phyloP scores from a whole-genome alignment of 2,329 filamentous ascomycete genomes.

The Stemphylium beticola region DNA sequence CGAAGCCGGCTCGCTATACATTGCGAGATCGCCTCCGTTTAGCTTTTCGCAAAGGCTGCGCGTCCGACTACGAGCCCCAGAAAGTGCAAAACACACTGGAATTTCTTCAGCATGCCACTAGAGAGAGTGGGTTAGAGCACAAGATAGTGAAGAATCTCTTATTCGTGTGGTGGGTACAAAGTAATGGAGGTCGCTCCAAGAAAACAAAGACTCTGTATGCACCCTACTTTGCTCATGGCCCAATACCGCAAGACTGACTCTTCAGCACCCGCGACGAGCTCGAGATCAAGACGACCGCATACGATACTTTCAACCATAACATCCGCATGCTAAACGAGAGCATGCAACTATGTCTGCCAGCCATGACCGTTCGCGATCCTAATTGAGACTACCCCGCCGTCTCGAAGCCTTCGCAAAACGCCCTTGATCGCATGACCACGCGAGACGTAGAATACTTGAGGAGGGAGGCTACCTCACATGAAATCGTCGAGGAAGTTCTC shows the following conservation, averaged over 20 bases:
- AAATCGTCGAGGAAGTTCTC: constrained; percentile 89
- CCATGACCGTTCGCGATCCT: constrained; percentile 40
- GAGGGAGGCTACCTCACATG: constrained; percentile 30
- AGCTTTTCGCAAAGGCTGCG: constrained; percentile 46
- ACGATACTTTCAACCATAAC: constrained; percentile 71
- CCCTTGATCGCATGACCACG: constrained; percentile 8
- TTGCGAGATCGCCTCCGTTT: constrained; percentile 59
- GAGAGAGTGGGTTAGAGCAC: constrained; percentile 72
- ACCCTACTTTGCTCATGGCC: neutral
- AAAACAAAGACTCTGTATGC: constrained; percentile 30
- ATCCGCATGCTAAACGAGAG: constrained; percentile 75
- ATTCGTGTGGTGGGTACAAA: constrained; percentile 54
- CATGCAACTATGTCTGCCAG: constrained; percentile 66
- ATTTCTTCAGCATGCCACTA: constrained; percentile 71
- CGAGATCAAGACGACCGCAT: constrained; percentile 50
- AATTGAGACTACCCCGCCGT: constrained; percentile 14
- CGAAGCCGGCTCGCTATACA: constrained; percentile 69
- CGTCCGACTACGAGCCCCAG: constrained; percentile 45
- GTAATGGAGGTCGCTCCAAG: constrained; percentile 40
- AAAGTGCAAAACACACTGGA: constrained; percentile 69
- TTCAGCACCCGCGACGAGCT: constrained; percentile 33
- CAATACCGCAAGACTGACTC: neutral
- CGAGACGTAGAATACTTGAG: constrained; percentile 5
- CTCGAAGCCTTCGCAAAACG: constrained; percentile 12
- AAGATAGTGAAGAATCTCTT: constrained; percentile 73